Base-by-base conservation (phyloP, 305 asterid genomes). In the Fraxinus ornus region DNA sequence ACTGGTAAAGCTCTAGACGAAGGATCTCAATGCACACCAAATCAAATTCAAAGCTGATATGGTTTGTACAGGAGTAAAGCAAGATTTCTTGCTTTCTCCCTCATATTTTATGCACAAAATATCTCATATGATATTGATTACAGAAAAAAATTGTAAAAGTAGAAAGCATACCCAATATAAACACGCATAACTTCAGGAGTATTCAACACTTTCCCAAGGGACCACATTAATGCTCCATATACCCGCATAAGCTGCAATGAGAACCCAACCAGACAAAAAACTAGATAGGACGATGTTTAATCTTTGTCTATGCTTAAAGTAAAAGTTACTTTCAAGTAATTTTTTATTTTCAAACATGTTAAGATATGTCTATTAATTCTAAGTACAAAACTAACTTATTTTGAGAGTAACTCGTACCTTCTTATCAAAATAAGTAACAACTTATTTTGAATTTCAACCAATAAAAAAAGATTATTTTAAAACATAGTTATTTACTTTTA, bases 211-310 rank as follows among this genome's bases (percentile, higher is more conserved):
- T 95, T 94, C 81, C 99, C 98, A 52, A 95, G 94, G 79, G 98
- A 95, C 99, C 98, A 94, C 98, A 95, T 94, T 85, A 95, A 81
- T 71, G 99, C 99, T 85, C 99, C 98, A 83, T 95, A 95, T 37
- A 95, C 98, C 86, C 97, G 90, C 99, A 95, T 95, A 79, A 95
- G 97, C 99, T 95, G 87, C 88, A 88, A 79, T 39, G 55, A 79
- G n/a, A 79, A 64, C 32, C 64, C 24, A 79, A 82, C 70, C 39
- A 35, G 80, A 71, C 71, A 81, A 73, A 77, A 52, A 80, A 74
- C 36, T 9, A 32, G 7, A 76, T 7, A 49, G 32, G 44, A 75
- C 62, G 55, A 52, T 44, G 35, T 75, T 66, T 64, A 86, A 83
- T 15, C 3, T 24, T 26, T 12, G 73, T 33, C 73, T 9, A 26